Evolutionary conservation across 768 basidiomycete genomes (phyloP).

Genomic region (Phaeotremella skinneri): DNA sequence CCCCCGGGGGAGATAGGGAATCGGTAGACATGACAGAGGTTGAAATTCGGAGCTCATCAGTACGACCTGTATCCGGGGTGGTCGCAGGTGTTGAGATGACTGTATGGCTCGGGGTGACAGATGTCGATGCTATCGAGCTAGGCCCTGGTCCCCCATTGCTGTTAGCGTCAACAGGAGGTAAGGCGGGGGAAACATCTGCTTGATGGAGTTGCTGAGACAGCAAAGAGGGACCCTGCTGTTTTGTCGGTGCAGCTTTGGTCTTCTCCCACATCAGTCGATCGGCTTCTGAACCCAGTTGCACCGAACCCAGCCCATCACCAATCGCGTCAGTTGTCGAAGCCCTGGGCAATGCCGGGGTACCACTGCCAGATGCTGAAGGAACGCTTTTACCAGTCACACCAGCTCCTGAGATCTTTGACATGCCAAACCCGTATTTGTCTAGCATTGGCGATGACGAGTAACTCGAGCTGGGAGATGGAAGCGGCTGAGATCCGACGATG

Average conservation of each 20-base stretch:
- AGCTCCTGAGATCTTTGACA: constrained; percentile 72
- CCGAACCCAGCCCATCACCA: constrained; percentile 55
- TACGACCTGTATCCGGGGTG: constrained; percentile 30
- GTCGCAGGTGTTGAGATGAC: constrained; percentile 44
- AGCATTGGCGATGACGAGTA: constrained; percentile 72
- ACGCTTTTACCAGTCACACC: constrained; percentile 35
- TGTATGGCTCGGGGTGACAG: constrained; percentile 34
- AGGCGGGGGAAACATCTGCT: constrained; percentile 29
- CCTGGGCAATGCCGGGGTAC: constrained; percentile 40
- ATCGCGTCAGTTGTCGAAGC: constrained; percentile 59
- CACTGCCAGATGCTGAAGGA: constrained; percentile 51
- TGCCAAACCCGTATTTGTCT: constrained; percentile 86
- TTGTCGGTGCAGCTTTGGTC: constrained; percentile 34
- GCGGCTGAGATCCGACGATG: constrained; percentile 89
- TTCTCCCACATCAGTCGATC: constrained; percentile 49
- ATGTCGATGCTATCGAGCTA: constrained; percentile 23
- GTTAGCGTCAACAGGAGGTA: constrained; percentile 23
- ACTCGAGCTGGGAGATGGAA: constrained; percentile 68
- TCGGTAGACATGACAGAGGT: constrained; percentile 47
- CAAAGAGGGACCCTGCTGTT: constrained; percentile 62
- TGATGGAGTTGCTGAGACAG: constrained; percentile 64
- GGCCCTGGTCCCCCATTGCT: constrained; percentile 34
- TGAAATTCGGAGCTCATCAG: constrained; percentile 35
- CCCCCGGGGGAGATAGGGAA: constrained; percentile 29
- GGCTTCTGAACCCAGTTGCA: constrained; percentile 45